Conservation (phyloP, 2,329 filamentous ascomycete genomes). For the Neofusicoccum laricinum region DNA sequence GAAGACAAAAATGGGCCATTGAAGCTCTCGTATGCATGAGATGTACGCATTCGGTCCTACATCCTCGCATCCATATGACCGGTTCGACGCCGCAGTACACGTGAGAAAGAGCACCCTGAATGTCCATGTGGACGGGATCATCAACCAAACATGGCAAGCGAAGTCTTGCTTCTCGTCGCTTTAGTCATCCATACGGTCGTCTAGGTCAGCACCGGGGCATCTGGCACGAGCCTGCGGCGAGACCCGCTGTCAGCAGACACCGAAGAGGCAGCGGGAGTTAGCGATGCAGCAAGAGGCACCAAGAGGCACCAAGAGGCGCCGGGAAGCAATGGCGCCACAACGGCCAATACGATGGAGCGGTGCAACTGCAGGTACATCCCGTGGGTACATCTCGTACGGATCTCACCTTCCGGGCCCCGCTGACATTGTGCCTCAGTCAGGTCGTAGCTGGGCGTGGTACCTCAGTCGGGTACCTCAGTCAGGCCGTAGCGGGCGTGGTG, state of each 20-base stretch:
- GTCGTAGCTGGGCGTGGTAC: neutral
- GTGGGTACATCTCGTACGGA: constrained; percentile 10
- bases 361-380: neutral
- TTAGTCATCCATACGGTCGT: too few species aligned
- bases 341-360: neutral
- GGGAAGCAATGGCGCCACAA: neutral
- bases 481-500: neutral
- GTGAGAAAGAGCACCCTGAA: too few species aligned
- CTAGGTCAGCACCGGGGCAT: too few species aligned
- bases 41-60: too few species aligned
- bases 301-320: neutral
- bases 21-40: too few species aligned
- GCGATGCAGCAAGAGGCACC: neutral
- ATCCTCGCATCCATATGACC: too few species aligned
- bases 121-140: too few species aligned
- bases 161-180: too few species aligned
- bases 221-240: too few species aligned
- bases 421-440: neutral
- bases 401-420: neutral
- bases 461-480: neutral
- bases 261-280: neutral
- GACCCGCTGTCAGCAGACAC: neutral
- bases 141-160: too few species aligned
- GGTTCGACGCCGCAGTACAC: too few species aligned
- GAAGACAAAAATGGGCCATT: too few species aligned